Evolutionary conservation across 2,329 filamentous ascomycete species (phyloP).

Genomic region (Epichloe typhina): DNA sequence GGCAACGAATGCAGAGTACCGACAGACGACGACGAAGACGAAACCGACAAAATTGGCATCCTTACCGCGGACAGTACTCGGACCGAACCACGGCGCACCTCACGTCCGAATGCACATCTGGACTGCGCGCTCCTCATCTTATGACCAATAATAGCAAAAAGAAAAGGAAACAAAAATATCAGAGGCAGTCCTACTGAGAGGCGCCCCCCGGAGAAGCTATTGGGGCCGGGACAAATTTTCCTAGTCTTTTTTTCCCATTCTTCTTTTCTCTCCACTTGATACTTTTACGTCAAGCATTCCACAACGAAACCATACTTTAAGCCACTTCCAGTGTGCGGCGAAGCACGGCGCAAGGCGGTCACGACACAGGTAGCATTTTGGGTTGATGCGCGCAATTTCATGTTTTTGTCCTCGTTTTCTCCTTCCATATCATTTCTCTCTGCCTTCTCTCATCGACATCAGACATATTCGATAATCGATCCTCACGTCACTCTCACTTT

Average conservation of each 20-base stretch:
- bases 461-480: not conserved
- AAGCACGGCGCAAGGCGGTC: slow-evolving; percentile 26
- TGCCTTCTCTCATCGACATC: slow-evolving; percentile 7
- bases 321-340: slow-evolving; percentile 23
- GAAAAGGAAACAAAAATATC: not conserved
- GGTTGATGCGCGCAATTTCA: slow-evolving; percentile 14
- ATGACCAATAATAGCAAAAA: not conserved
- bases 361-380: slow-evolving; percentile 24
- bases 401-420: slow-evolving; percentile 15
- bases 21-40: slow-evolving; percentile 4
- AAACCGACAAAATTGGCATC: slow-evolving; percentile 2
- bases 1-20: not conserved
- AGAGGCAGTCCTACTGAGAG: not conserved
- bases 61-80: not conserved
- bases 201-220: not conserved
- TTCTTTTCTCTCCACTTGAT: slow-evolving; percentile 3
- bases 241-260: not conserved
- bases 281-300: slow-evolving; percentile 20
- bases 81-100: not conserved
- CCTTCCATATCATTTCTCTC: slow-evolving; percentile 12
- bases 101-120: not conserved
- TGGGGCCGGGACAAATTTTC: not conserved
- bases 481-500: not conserved
- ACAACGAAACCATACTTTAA: slow-evolving; percentile 22
- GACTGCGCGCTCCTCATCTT: not conserved